Percentiles rank a stretch among this genome's conserved stretches.
These are phyloP conservation scores for Castanea mollissima DNA, from an alignment of 306 rosid genomes.

Conservation along the genomic window DNA sequence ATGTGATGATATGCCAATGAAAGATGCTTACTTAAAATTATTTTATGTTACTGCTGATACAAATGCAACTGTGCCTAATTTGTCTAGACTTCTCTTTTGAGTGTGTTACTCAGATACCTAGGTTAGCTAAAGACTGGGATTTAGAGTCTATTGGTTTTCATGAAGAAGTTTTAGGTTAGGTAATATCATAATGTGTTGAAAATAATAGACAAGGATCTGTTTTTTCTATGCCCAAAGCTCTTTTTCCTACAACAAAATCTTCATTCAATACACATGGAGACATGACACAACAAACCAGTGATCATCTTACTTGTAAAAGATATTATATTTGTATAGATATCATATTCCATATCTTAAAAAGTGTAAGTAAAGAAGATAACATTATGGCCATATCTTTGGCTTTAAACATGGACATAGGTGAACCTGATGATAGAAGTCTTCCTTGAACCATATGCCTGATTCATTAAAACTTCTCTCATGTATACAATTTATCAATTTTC, in stretches of 20 bases:
- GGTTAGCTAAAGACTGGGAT: no score
- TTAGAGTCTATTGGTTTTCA: no score
- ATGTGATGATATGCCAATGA: no score
- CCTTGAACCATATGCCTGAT: constrained; percentile 4
- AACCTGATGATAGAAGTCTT: not conserved
- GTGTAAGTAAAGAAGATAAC: not conserved
- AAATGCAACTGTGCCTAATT: no score
- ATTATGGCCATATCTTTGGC: not conserved
- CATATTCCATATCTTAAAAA: not conserved
- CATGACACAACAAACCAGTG: not conserved
- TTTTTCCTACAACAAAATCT: not conserved
- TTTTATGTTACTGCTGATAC: no score
- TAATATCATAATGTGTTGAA: no score
- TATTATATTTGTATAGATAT: not conserved
- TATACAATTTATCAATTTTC: constrained; percentile 21
- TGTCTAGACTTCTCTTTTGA: no score
- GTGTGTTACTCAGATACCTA: no score
- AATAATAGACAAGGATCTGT: no score
- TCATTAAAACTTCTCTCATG: not conserved
- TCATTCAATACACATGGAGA: not conserved
- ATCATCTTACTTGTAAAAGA: not conserved
- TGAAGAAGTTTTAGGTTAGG: no score
- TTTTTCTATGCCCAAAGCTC: no score
- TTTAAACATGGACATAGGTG: not conserved
- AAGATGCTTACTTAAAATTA: no score